Percentiles rank a stretch among this genome's conserved stretches.
Conservation (phyloP, 2,329 filamentous ascomycete species). For the Apiospora saccharicola region DNA sequence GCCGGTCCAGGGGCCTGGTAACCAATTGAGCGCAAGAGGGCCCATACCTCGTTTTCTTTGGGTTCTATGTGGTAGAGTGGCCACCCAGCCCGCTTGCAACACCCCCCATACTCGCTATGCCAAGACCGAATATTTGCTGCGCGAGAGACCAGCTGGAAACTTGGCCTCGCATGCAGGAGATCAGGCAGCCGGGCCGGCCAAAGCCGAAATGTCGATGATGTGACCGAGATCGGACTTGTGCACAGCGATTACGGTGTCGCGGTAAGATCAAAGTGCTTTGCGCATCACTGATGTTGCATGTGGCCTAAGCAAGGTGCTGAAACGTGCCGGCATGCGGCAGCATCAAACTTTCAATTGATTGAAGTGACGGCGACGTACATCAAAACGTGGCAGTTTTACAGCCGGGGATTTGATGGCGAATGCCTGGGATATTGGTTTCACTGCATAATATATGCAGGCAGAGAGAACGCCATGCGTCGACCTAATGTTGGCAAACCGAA, state of each 20-base stretch:
- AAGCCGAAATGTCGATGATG: neutral
- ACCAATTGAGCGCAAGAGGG: neutral
- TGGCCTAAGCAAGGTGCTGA: no score
- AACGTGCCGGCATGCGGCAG: neutral
- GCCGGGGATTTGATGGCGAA: neutral
- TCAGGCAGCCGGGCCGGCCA: neutral
- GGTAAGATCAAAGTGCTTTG: neutral
- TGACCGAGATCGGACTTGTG: neutral
- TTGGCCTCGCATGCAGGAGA: neutral
- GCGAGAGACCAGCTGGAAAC: neutral
- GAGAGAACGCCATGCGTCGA: conserved; percentile 2
- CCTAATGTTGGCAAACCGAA: no score
- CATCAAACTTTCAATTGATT: neutral
- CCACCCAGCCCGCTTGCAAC: neutral
- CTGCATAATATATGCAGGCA: neutral
- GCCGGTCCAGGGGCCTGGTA: neutral
- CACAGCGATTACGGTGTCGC: neutral
- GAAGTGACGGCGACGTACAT: neutral
- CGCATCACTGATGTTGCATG: neutral
- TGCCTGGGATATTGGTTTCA: neutral
- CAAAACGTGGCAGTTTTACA: neutral
- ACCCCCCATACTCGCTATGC: neutral
- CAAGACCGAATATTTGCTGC: neutral
- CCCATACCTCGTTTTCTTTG: neutral
- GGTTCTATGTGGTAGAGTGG: neutral